Evolutionary conservation across 2,329 filamentous ascomycete genomes (phyloP).

Genomic region (Pezicula neosporulosa): DNA sequence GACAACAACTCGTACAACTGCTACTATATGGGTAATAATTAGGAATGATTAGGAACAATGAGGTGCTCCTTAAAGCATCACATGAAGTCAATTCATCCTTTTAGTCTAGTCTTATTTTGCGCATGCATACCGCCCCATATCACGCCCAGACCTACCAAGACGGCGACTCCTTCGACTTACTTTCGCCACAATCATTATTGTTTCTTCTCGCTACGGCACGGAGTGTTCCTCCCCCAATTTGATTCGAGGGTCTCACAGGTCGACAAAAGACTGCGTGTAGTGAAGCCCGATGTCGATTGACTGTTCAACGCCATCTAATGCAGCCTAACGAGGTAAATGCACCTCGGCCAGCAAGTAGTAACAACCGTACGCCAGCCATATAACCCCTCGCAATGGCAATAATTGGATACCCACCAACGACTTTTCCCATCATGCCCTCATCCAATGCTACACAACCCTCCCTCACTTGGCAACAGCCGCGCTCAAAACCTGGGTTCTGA

Average conservation of each 20-base stretch:
- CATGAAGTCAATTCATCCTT: too few species aligned
- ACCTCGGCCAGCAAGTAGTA: background rate
- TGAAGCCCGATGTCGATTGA: too few species aligned
- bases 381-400: background rate
- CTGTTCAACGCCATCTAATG: background rate
- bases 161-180: too few species aligned
- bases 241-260: background rate
- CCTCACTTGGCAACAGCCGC: conserved; percentile 32
- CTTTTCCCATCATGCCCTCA: background rate
- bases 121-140: too few species aligned
- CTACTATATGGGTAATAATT: too few species aligned
- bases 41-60: too few species aligned
- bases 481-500: conserved; percentile 91
- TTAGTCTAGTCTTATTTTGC: too few species aligned
- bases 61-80: too few species aligned
- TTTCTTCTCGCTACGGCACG: too few species aligned
- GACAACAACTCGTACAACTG: too few species aligned
- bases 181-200: too few species aligned
- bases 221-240: background rate
- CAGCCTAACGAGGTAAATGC: background rate
- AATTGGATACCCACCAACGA: background rate
- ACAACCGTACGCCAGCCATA: background rate
- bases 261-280: background rate
- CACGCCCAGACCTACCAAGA: too few species aligned
- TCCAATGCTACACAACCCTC: background rate